Evolutionary conservation across 2,329 filamentous ascomycete genomes (phyloP).

Genomic region (Aaosphaeria arxii): DNA sequence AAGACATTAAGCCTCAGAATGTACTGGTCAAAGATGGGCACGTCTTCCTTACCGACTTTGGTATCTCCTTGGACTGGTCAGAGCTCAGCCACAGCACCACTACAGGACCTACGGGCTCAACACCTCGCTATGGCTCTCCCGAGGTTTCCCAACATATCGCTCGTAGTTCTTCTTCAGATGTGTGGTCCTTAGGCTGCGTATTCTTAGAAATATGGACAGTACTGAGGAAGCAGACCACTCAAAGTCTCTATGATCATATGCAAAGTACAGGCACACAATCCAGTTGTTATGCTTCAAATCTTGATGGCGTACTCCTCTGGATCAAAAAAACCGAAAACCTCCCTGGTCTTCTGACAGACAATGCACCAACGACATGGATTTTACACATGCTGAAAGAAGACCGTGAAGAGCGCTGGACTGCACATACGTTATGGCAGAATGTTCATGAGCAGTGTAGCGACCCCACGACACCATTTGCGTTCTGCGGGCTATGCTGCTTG

Average conservation of each 20-base stretch:
- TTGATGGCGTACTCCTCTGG: background rate
- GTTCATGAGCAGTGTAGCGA: background rate
- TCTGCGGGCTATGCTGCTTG: background rate
- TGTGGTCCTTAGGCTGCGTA: slow-evolving; percentile 1
- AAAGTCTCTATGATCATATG: background rate
- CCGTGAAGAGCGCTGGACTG: background rate
- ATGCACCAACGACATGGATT: background rate
- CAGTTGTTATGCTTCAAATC: background rate
- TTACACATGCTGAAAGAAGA: background rate
- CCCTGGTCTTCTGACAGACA: background rate
- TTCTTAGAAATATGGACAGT: slow-evolving; percentile 1
- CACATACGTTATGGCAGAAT: background rate
- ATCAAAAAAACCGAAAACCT: background rate
- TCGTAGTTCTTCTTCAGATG: background rate
- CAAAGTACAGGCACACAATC: background rate
- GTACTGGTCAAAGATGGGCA: background rate
- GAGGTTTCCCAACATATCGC: background rate
- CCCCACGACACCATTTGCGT: background rate
- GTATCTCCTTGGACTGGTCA: background rate
- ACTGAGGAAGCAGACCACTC: background rate
- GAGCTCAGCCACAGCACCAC: background rate
- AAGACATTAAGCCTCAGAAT: background rate
- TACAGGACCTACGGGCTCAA: background rate
- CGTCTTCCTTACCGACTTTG: background rate
- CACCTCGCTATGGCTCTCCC: background rate